Percentiles rank a stretch among this genome's conserved stretches.
Conservation (phyloP, 1,284 basidiomycete species). For the Cerioporus squamosus region DNA sequence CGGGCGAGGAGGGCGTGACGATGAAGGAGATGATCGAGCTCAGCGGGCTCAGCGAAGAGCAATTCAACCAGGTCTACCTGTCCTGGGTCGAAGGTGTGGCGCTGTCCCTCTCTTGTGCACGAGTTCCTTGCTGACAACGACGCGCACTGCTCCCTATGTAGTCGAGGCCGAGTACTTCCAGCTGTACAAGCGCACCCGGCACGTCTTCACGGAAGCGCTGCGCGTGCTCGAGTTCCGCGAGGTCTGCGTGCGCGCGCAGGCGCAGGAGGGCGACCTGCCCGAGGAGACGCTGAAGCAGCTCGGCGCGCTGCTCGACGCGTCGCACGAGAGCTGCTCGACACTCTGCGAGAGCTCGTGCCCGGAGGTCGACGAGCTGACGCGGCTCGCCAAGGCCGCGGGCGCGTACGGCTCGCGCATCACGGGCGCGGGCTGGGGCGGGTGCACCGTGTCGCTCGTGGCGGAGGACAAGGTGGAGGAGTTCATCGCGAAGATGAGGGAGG, state of each 20-base stretch:
- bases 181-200: constrained; percentile 78
- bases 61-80: constrained; percentile 71
- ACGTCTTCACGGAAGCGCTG: constrained; percentile 79
- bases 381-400: constrained; percentile 66
- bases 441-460: constrained; percentile 82
- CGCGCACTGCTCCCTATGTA: constrained; percentile 31
- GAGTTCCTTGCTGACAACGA: too few species aligned
- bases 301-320: constrained; percentile 79
- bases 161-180: constrained; percentile 82
- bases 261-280: constrained; percentile 17
- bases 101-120: neutral
- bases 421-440: constrained; percentile 92
- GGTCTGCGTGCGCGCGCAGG: constrained; percentile 55
- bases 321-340: constrained; percentile 69
- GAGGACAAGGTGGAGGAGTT: constrained; percentile 72
- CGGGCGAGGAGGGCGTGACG: constrained; percentile 58
- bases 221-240: constrained; percentile 77
- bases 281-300: constrained; percentile 49
- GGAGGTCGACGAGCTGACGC: constrained; percentile 73
- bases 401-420: constrained; percentile 81
- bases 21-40: constrained; percentile 74
- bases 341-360: constrained; percentile 82
- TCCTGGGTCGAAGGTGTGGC: constrained; percentile 75
- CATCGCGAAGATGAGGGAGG: constrained; percentile 60
- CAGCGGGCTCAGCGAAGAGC: constrained; percentile 58